Evolutionary conservation across 441 rosid species (phyloP).

Genomic region (Syzygium malaccense): DNA sequence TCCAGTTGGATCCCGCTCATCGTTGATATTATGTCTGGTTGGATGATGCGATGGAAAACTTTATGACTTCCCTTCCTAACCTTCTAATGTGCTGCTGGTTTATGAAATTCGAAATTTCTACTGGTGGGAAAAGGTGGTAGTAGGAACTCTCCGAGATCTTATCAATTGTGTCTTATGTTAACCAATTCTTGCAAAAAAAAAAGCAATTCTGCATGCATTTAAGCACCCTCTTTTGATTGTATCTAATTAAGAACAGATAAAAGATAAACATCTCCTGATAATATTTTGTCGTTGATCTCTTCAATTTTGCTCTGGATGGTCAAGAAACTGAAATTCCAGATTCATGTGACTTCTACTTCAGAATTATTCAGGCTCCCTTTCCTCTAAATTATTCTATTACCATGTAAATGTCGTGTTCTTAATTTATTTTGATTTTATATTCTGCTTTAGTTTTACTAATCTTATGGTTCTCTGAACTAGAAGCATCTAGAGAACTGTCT

Average conservation of each 20-base stretch:
- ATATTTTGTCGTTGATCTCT: background rate
- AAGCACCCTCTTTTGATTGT: background rate
- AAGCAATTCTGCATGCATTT: background rate
- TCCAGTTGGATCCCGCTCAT: background rate
- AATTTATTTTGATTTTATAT: background rate
- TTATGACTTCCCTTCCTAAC: background rate
- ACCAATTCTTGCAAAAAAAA: background rate
- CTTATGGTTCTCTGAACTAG: background rate
- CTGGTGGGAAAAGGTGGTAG: background rate
- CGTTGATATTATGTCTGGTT: background rate
- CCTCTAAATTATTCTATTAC: background rate
- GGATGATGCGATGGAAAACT: background rate
- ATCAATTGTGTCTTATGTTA: background rate
- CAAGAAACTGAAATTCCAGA: background rate
- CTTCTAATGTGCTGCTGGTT: background rate
- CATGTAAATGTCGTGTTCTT: background rate
- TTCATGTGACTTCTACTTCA: background rate
- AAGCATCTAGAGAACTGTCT: background rate
- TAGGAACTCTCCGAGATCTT: background rate
- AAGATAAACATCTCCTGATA: background rate
- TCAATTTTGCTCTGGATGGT: background rate
- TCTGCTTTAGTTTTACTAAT: background rate
- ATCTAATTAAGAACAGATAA: background rate
- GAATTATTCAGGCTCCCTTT: background rate
- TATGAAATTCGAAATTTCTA: background rate